Evolutionary conservation across 352 stramenopile species (phyloP).

Genomic region (Phytopythium ostracodes): DNA sequence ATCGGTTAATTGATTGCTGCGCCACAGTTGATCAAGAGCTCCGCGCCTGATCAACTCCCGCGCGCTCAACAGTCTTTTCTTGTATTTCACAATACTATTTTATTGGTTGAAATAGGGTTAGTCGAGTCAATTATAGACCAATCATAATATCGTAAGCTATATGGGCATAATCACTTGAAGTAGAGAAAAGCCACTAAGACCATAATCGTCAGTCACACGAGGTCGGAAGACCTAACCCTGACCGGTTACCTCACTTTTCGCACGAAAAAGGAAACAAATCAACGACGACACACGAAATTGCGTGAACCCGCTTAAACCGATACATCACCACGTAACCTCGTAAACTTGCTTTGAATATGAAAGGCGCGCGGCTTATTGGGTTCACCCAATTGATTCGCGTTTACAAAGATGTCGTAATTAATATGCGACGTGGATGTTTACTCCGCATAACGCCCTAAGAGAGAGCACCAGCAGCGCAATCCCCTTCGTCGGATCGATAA

Average conservation of each 20-base stretch:
- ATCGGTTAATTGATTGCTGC: neutral
- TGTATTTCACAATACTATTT: no score
- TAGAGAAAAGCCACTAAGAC: neutral
- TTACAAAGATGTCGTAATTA: neutral
- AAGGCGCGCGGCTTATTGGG: neutral
- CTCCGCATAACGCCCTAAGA: neutral
- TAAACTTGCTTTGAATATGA: neutral
- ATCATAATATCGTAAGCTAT: neutral
- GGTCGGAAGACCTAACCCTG: neutral
- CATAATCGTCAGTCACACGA: slow-evolving; percentile 1
- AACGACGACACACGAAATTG: neutral
- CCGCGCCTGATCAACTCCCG: neutral
- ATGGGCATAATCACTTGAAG: neutral
- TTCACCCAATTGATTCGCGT: neutral
- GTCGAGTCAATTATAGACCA: neutral
- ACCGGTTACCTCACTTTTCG: neutral
- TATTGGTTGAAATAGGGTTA: neutral
- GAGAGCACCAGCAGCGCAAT: neutral
- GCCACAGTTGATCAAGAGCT: neutral
- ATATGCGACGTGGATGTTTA: slow-evolving; percentile 4
- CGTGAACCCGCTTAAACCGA: neutral
- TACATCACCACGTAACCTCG: neutral
- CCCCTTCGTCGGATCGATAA: neutral
- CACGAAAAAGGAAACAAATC: neutral
- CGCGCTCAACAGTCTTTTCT: no score